These are phyloP conservation scores for Castanopsis chinensis DNA, from an alignment of 306 rosid species.

Conservation along the genomic window DNA sequence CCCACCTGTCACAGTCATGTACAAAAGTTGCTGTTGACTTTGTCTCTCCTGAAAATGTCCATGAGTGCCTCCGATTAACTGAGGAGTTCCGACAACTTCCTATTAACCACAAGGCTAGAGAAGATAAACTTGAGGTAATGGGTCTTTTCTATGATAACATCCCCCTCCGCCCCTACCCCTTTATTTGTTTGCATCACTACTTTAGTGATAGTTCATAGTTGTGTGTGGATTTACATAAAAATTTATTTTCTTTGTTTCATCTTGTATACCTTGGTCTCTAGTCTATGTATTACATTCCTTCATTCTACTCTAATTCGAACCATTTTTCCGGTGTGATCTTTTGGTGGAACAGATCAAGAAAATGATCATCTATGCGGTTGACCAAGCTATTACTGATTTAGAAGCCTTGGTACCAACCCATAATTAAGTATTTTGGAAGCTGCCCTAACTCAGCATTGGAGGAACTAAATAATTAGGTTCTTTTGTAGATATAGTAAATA, in stretches of 20 bases:
- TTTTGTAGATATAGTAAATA: too few species aligned
- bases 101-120: slow-evolving; percentile 68
- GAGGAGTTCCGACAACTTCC: slow-evolving; percentile 74
- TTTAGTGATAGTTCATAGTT: not conserved
- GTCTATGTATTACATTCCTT: not conserved
- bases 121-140: slow-evolving; percentile 84
- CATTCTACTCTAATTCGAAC: slow-evolving; percentile 1
- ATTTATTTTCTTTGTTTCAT: not conserved
- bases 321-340: not conserved
- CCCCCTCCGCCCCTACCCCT: not conserved
- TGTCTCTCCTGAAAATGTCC: slow-evolving; percentile 74
- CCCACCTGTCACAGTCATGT: slow-evolving; percentile 54
- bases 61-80: slow-evolving; percentile 72
- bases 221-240: not conserved
- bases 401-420: slow-evolving; percentile 19
- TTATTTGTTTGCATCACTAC: not conserved
- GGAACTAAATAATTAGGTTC: too few species aligned
- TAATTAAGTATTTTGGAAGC: not conserved
- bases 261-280: not conserved
- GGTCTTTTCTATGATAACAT: slow-evolving; percentile 1
- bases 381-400: slow-evolving; percentile 53
- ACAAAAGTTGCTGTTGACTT: slow-evolving; percentile 85
- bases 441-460: not conserved
- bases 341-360: slow-evolving; percentile 66
- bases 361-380: slow-evolving; percentile 68